phyloP scores from a whole-genome alignment of 129 eudicot genomes.

The Flaveria trinervia region DNA sequence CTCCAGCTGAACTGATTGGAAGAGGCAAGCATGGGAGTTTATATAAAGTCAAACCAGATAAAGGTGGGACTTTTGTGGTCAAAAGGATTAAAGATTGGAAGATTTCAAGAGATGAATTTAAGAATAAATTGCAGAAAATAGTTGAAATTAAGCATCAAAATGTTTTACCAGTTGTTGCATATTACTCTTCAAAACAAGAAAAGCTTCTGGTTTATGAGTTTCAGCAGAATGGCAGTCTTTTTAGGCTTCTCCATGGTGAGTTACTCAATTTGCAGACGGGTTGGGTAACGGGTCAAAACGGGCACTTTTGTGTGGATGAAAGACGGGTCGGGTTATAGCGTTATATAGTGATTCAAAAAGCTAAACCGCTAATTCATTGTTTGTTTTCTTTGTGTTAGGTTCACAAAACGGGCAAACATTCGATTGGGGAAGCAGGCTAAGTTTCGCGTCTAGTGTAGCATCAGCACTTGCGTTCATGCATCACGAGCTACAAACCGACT shows the following conservation, averaged over 20 bases:
- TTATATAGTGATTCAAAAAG: not conserved
- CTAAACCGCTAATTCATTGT: not conserved
- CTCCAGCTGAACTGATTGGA: slow-evolving; percentile 80
- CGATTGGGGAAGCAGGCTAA: slow-evolving; percentile 66
- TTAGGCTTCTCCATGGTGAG: slow-evolving; percentile 71
- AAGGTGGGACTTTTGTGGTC: slow-evolving; percentile 48
- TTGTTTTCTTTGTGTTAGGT: slow-evolving; percentile 45
- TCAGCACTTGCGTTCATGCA: slow-evolving; percentile 67
- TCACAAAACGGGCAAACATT: slow-evolving; percentile 51
- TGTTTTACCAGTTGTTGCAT: slow-evolving; percentile 57
- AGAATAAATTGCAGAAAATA: slow-evolving; percentile 59
- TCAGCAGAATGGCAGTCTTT: slow-evolving; percentile 68
- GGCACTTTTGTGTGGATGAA: not conserved
- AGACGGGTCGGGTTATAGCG: not conserved
- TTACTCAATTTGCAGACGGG: not conserved
- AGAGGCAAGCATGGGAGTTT: slow-evolving; percentile 69
- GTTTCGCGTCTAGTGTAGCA: slow-evolving; percentile 48
- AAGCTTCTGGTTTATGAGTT: slow-evolving; percentile 70
- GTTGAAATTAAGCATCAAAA: slow-evolving; percentile 51
- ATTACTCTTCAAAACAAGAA: slow-evolving; percentile 70
- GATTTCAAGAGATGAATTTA: slow-evolving; percentile 56
- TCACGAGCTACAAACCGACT: slow-evolving; percentile 48
- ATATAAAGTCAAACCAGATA: slow-evolving; percentile 52
- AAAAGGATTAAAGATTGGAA: slow-evolving; percentile 70
- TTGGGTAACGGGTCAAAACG: not conserved